These are phyloP conservation scores for Pogostemon cablin DNA, from an alignment of 257 asterid species.

Conservation along the genomic window DNA sequence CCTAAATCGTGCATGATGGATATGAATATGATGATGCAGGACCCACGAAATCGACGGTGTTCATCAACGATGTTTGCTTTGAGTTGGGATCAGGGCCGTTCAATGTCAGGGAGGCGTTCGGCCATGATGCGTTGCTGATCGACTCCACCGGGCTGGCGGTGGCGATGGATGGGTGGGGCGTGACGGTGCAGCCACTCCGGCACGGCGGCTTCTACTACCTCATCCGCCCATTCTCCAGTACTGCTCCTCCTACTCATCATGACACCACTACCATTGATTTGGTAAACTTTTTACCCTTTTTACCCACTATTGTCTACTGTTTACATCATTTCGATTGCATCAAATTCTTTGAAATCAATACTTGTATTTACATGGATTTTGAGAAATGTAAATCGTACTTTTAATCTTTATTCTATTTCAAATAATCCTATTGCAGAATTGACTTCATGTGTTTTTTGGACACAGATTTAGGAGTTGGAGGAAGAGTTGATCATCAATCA, in stretches of 20 bases:
- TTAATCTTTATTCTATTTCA: no score
- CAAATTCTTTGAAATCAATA: not conserved
- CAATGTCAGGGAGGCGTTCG: conserved; percentile 78
- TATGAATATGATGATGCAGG: conserved; percentile 40
- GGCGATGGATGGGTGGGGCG: conserved; percentile 78
- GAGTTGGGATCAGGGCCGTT: conserved; percentile 75
- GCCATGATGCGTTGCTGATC: conserved; percentile 78
- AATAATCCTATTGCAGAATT: no score
- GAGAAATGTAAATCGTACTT: no score
- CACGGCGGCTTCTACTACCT: conserved; percentile 80
- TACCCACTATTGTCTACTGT: not conserved
- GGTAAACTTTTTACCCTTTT: conserved; percentile 37
- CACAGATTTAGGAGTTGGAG: conserved; percentile 38
- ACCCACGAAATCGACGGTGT: conserved; percentile 68
- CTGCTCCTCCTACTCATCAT: conserved; percentile 34
- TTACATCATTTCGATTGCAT: not conserved
- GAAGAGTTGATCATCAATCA: not conserved
- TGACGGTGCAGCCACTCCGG: conserved; percentile 74
- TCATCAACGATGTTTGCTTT: conserved; percentile 82
- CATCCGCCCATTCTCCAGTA: conserved; percentile 48
- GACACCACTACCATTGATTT: conserved; percentile 42
- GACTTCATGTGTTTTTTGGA: not conserved
- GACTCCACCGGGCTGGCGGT: conserved; percentile 83
- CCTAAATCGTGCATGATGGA: conserved; percentile 41
- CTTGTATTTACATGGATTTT: no score